Percentiles rank a stretch among this genome's conserved stretches.
Evolutionary conservation across 2,329 filamentous ascomycete genomes (phyloP).

Genomic region (Zymoseptoria passerinii): DNA sequence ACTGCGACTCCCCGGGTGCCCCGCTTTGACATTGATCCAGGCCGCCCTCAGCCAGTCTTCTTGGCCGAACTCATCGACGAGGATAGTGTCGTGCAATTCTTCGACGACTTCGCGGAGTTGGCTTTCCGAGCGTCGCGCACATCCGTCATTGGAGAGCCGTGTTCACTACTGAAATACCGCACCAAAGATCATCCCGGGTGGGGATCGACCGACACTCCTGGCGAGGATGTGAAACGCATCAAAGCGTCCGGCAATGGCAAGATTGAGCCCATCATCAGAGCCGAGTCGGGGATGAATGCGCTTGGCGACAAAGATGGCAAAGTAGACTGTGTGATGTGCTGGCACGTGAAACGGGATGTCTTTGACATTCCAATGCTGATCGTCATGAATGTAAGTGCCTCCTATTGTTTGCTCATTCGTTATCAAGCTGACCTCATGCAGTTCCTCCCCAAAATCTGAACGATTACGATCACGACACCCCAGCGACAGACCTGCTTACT

Average conservation of each 20-base stretch:
- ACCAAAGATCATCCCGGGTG: conserved; percentile 52
- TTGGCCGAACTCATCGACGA: conserved; percentile 89
- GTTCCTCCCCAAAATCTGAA: background rate
- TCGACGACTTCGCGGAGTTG: conserved; percentile 87
- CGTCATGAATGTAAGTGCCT: conserved; percentile 81
- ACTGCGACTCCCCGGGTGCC: conserved; percentile 39
- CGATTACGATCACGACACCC: background rate
- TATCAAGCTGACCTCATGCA: background rate
- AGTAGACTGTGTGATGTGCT: conserved; percentile 91
- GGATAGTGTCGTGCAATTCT: conserved; percentile 86
- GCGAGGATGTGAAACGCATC: conserved; percentile 24
- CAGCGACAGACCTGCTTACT: background rate
- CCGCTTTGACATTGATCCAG: conserved; percentile 23
- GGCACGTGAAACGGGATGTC: conserved; percentile 92
- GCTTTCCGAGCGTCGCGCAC: conserved; percentile 88
- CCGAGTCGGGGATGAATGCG: conserved; percentile 70
- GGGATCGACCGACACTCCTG: conserved; percentile 42
- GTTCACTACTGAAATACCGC: conserved; percentile 83
- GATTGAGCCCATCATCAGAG: conserved; percentile 35
- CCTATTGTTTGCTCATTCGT: background rate
- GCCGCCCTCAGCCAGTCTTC: conserved; percentile 68
- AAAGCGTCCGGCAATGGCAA: conserved; percentile 19
- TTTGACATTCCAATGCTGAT: conserved; percentile 99
- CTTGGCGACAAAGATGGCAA: conserved; percentile 77
- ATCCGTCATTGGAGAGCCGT: conserved; percentile 66